Conservation (phyloP, 495 filamentous ascomycete species). For the Tuber umbilicatum region DNA sequence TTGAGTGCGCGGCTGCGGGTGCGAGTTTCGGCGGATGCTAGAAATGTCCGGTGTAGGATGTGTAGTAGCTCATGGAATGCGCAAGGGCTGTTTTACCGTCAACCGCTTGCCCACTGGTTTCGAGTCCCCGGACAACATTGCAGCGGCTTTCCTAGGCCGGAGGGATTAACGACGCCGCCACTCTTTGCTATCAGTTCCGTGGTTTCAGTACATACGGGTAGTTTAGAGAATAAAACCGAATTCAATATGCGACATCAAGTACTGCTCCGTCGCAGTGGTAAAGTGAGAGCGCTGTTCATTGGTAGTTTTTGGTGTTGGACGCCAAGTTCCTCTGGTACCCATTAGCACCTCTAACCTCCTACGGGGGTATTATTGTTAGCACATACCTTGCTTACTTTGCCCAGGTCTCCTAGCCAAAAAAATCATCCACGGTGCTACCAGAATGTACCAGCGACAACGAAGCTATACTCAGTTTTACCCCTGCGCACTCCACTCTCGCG, state of each 20-base stretch:
- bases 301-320: slow-evolving; percentile 55
- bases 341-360: not conserved
- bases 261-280: slow-evolving; percentile 59
- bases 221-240: no score
- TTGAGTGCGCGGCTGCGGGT: slow-evolving; percentile 1
- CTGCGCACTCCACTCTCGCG: slow-evolving; percentile 9
- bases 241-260: slow-evolving; percentile 71
- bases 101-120: no score
- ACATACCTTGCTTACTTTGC: slow-evolving; percentile 27
- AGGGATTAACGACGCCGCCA: no score
- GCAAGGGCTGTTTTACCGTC: slow-evolving; percentile 35
- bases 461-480: not conserved
- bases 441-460: slow-evolving; percentile 12
- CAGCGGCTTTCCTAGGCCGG: no score
- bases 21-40: slow-evolving; percentile 47
- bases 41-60: slow-evolving; percentile 63
- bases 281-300: slow-evolving; percentile 68
- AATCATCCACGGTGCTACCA: slow-evolving; percentile 18
- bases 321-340: slow-evolving; percentile 19
- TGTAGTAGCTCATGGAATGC: slow-evolving; percentile 96
- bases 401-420: slow-evolving; percentile 27
- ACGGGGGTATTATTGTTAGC: no score
- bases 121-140: no score
- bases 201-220: no score
- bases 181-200: no score